Base-by-base conservation (phyloP, 2,329 filamentous ascomycete genomes). In the Myriangium duriaei region DNA sequence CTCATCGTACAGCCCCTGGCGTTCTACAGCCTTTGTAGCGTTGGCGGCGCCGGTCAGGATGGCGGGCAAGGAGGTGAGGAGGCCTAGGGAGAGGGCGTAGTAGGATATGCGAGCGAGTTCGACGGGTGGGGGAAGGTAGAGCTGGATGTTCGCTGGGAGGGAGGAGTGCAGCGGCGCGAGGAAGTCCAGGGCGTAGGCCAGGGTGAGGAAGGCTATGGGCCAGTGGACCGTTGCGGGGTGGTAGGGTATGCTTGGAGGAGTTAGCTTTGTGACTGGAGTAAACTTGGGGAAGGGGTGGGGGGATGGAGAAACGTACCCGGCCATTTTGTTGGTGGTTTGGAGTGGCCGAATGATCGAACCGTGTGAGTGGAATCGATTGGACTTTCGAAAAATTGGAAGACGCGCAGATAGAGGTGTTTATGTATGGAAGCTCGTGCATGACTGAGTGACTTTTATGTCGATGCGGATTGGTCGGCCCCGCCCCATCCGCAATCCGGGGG, bases 181-280 rank as follows among this genome's bases (percentile, higher is more conserved):
- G 19, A 56, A 53, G 47, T 67, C 64, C 42, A 67, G 58, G 30
- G 42, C 56, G 34, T 58, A 62, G 24, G 60, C 57, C 11, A 65
- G 51, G 30, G 54, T 47, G 42, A 63, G 56, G 51, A 66, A 65
- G 40, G 63, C 57, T 37, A 68, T 56, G 13, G 65, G 64, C 49
- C 64, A 65, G 51, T 68, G 65, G 31, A 67, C 61, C 9, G 57
- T 43, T 3, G 41, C 43, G 4, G 43, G 43, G 13, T 68, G 64
- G 30, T 55, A 49, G 37, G 65, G 64, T 45, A 64, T 62, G 42
- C 57, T 60, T 30, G 31, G 32, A 16, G 7, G n/a, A n/a, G n/a
- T n/a, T n/a, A n/a, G n/a, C n/a, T n/a, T n/a, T n/a, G n/a, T n/a
- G n/a, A n/a, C n/a, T n/a, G n/a, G n/a, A n/a, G 21, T 26, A 7